Conservation (phyloP, 1,284 basidiomycete species). For the Cutaneotrichosporon sp. region DNA sequence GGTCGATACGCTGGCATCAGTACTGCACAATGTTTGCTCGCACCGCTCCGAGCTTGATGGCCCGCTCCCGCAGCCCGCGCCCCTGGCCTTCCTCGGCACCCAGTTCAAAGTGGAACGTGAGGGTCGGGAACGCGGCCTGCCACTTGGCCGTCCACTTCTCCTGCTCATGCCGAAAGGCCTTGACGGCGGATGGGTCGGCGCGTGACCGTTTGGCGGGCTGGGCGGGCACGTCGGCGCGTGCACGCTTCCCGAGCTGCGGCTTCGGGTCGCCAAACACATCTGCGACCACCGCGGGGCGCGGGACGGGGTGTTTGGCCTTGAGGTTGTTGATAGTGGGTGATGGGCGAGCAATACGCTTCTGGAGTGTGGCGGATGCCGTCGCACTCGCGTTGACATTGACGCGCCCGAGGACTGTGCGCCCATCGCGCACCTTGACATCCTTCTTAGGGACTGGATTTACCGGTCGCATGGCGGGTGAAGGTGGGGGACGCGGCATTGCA, state of each 20-base stretch:
- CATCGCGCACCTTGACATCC: background rate
- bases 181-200: conserved; percentile 15
- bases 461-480: background rate
- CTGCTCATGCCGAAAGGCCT: conserved; percentile 54
- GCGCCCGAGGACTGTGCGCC: conserved; percentile 22
- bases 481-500: conserved; percentile 18
- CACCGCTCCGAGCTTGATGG: conserved; percentile 73
- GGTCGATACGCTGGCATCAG: conserved; percentile 58
- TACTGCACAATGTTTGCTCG: conserved; percentile 47
- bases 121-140: conserved; percentile 74
- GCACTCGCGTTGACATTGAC: conserved; percentile 23
- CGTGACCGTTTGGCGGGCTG: conserved; percentile 17
- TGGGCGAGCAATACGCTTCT: conserved; percentile 11
- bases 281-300: conserved; percentile 26
- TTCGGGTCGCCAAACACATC: conserved; percentile 33
- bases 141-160: conserved; percentile 81
- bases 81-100: conserved; percentile 57
- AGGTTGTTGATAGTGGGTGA: background rate
- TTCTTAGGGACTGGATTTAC: background rate
- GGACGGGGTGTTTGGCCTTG: conserved; percentile 18
- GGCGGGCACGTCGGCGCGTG: conserved; percentile 4
- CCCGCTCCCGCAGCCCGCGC: conserved; percentile 59
- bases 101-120: conserved; percentile 75
- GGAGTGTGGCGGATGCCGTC: background rate
- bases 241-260: conserved; percentile 21